Conservation (phyloP, 176 grass and related monocot genomes). For the Musa itinerans region DNA sequence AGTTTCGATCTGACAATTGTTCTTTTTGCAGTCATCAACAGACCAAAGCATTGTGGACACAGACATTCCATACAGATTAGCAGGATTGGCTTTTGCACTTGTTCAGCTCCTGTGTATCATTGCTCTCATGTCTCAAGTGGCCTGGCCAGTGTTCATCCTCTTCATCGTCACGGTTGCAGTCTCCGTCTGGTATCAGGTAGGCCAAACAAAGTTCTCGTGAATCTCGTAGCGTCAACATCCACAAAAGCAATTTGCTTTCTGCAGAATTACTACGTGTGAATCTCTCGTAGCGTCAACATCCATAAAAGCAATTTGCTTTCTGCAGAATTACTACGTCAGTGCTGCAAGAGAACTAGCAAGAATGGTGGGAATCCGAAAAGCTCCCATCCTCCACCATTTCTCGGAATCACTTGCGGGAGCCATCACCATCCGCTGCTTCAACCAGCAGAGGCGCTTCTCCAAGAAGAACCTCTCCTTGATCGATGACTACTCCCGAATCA, state of each 20-base stretch:
- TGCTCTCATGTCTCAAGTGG: slow-evolving; percentile 85
- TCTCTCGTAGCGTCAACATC: neutral
- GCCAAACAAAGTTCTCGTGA: neutral
- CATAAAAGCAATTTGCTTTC: neutral
- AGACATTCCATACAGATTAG: slow-evolving; percentile 84
- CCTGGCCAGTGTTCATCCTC: slow-evolving; percentile 74
- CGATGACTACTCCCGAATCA: slow-evolving; percentile 71
- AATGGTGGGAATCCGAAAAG: slow-evolving; percentile 83
- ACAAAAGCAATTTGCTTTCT: neutral
- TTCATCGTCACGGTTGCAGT: slow-evolving; percentile 59
- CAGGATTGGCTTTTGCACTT: slow-evolving; percentile 74
- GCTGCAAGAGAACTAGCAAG: slow-evolving; percentile 76
- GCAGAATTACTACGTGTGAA: slow-evolving; percentile 78
- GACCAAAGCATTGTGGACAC: slow-evolving; percentile 79
- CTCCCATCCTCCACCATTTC: slow-evolving; percentile 85
- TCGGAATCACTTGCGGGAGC: slow-evolving; percentile 72
- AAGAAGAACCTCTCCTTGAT: slow-evolving; percentile 48
- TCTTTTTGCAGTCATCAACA: slow-evolving; percentile 58
- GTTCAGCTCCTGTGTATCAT: slow-evolving; percentile 79
- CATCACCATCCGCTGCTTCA: slow-evolving; percentile 74
- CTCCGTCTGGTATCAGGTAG: slow-evolving; percentile 81
- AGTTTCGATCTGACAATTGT: neutral
- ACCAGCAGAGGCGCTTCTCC: slow-evolving; percentile 58
- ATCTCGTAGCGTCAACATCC: neutral
- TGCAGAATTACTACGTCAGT: slow-evolving; percentile 74